phyloP scores from a whole-genome alignment of 1,284 basidiomycete species.

The Trichosporon sp. region DNA sequence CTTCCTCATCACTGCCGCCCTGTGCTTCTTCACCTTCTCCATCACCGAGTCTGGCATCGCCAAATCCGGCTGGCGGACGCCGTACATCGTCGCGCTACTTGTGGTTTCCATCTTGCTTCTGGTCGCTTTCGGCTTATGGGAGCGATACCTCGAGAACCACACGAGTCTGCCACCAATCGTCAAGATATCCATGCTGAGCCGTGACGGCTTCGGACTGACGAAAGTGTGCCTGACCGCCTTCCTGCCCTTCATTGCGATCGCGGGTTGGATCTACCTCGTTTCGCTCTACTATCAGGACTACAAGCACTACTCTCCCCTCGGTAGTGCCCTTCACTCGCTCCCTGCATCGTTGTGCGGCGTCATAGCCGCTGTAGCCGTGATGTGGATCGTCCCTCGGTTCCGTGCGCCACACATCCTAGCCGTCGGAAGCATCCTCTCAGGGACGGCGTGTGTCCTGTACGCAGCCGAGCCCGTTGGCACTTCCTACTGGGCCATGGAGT shows the following conservation, averaged over 20 bases:
- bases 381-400: slow-evolving; percentile 38
- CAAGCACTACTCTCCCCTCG: slow-evolving; percentile 31
- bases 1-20: slow-evolving; percentile 39
- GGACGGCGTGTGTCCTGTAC: slow-evolving; percentile 40
- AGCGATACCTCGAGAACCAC: slow-evolving; percentile 36
- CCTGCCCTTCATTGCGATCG: slow-evolving; percentile 37
- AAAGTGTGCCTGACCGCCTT: slow-evolving; percentile 37
- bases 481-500: slow-evolving; percentile 46
- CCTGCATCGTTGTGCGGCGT: slow-evolving; percentile 42
- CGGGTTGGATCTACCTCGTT: slow-evolving; percentile 37
- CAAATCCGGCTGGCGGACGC: slow-evolving; percentile 35
- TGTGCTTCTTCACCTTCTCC: slow-evolving; percentile 43
- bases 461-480: slow-evolving; percentile 36
- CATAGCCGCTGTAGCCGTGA: slow-evolving; percentile 36
- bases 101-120: slow-evolving; percentile 44
- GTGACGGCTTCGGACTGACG: slow-evolving; percentile 36
- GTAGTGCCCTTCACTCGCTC: slow-evolving; percentile 35
- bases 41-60: slow-evolving; percentile 39
- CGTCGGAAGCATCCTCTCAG: slow-evolving; percentile 36
- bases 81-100: slow-evolving; percentile 44
- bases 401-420: slow-evolving; percentile 39
- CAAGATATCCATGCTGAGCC: slow-evolving; percentile 40
- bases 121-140: slow-evolving; percentile 44
- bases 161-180: slow-evolving; percentile 37
- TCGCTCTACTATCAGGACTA: slow-evolving; percentile 41